A percentile compares a stretch with the other conserved stretches of the same genome.
phyloP scores from a whole-genome alignment of 306 rosid genomes.

The Vigna radiata region DNA sequence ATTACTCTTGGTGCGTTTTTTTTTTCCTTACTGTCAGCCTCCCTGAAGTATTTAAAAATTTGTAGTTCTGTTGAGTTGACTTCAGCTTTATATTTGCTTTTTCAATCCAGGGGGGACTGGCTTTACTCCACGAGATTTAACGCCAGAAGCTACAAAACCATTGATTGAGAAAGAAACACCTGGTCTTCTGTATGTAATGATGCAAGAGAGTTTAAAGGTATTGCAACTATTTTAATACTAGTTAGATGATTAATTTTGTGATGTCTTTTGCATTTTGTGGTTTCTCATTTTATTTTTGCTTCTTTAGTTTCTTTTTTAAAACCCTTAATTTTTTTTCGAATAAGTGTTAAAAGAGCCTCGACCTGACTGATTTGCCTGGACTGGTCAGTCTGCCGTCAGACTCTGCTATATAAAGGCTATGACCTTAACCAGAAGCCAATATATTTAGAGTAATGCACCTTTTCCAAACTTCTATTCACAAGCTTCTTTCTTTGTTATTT shows the following conservation, averaged over 20 bases:
- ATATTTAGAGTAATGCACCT: slow-evolving; percentile 22
- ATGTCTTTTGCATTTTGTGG: slow-evolving; percentile 10
- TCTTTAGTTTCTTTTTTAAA: not conserved
- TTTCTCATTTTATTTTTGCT: slow-evolving; percentile 30
- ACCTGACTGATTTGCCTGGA: slow-evolving; percentile 20
- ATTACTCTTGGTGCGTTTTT: slow-evolving; percentile 76
- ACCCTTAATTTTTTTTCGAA: slow-evolving; percentile 5
- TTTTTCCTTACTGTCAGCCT: slow-evolving; percentile 35
- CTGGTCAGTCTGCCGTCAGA: slow-evolving; percentile 13
- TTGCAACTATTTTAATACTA: slow-evolving; percentile 25
- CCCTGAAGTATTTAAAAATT: not conserved
- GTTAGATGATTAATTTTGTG: slow-evolving; percentile 12
- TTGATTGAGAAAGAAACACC: slow-evolving; percentile 92
- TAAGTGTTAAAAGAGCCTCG: slow-evolving; percentile 26
- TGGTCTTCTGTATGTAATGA: slow-evolving; percentile 86
- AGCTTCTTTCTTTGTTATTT: slow-evolving; percentile 6
- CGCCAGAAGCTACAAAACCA: slow-evolving; percentile 95
- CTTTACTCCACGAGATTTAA: slow-evolving; percentile 75
- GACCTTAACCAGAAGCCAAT: slow-evolving; percentile 22
- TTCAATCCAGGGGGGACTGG: slow-evolving; percentile 88
- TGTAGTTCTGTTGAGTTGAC: slow-evolving; percentile 28
- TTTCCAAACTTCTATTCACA: slow-evolving; percentile 27
- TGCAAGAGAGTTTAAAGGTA: slow-evolving; percentile 94
- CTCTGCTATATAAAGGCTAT: slow-evolving; percentile 10
- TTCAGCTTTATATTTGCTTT: slow-evolving; percentile 38